Conservation (phyloP, 257 asterid species). For the Solanum pinnatisectum region DNA sequence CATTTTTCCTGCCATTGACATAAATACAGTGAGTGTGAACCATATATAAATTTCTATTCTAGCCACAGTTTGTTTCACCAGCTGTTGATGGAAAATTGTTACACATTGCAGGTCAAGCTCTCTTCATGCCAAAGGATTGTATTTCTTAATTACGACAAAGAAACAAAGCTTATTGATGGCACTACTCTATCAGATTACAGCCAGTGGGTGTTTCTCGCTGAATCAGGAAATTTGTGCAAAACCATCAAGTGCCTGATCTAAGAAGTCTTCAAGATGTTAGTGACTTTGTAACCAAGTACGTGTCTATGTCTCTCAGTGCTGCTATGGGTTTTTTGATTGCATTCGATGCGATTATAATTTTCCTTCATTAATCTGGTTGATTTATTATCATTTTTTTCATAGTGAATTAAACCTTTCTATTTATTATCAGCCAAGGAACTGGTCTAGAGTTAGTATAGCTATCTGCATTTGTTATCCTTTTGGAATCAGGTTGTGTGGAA, state of each 20-base stretch:
- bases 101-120: constrained; percentile 64
- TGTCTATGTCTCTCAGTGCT: constrained; percentile 8
- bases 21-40: constrained; percentile 47
- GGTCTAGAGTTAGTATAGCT: background rate
- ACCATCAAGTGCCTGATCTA: constrained; percentile 77
- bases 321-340: background rate
- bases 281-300: constrained; percentile 65
- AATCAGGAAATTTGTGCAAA: constrained; percentile 88
- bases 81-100: background rate
- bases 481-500: background rate
- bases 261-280: constrained; percentile 64
- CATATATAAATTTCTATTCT: background rate
- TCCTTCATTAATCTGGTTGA: too few species aligned
- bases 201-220: constrained; percentile 87
- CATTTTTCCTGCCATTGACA: constrained; percentile 64
- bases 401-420: too few species aligned
- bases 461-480: background rate
- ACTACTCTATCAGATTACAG: constrained; percentile 83
- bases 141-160: constrained; percentile 79
- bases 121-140: constrained; percentile 93
- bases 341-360: background rate
- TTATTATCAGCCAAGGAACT: background rate
- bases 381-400: too few species aligned
- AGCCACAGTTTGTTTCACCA: background rate
- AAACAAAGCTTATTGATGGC: constrained; percentile 71